A percentile compares a stretch with the other conserved stretches of the same genome.
phyloP scores from a whole-genome alignment of 805 yeast species.

The Yamadazyma insecticola region DNA sequence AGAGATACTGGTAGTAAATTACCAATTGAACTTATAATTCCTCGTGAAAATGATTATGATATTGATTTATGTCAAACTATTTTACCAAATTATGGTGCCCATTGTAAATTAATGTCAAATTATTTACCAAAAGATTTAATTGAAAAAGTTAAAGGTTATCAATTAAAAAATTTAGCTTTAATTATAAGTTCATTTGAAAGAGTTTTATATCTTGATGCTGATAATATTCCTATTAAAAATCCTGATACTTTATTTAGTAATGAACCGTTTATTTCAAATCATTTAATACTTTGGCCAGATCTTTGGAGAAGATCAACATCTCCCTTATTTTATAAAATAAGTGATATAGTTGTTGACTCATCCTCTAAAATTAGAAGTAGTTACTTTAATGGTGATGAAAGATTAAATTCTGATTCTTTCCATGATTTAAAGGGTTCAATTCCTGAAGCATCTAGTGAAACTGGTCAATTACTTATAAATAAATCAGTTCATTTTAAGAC shows the following conservation, averaged over 20 bases:
- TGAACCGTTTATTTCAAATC: slow-evolving; percentile 24
- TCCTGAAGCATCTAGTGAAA: slow-evolving; percentile 60
- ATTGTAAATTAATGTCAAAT: slow-evolving; percentile 47
- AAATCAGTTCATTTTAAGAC: slow-evolving; percentile 57
- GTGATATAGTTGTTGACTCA: slow-evolving; percentile 21
- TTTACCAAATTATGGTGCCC: slow-evolving; percentile 29
- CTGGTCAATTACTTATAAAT: slow-evolving; percentile 64
- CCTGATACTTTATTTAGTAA: slow-evolving; percentile 32
- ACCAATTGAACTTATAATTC: slow-evolving; percentile 36
- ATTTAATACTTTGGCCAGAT: slow-evolving; percentile 38
- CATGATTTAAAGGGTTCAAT: slow-evolving; percentile 60
- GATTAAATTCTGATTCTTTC: slow-evolving; percentile 27
- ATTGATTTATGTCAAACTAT: slow-evolving; percentile 26
- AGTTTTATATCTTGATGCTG: slow-evolving; percentile 36
- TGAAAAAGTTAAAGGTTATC: slow-evolving; percentile 24
- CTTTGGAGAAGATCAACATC: slow-evolving; percentile 39
- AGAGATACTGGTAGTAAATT: slow-evolving; percentile 28
- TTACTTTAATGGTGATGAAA: slow-evolving; percentile 21
- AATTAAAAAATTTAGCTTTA: slow-evolving; percentile 33
- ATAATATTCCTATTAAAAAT: slow-evolving; percentile 31
- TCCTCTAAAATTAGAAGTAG: slow-evolving; percentile 19
- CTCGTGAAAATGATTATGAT: slow-evolving; percentile 28
- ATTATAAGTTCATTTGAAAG: slow-evolving; percentile 32
- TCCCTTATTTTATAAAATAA: slow-evolving; percentile 31
- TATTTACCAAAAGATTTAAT: slow-evolving; percentile 21